Evolutionary conservation across 176 grass and related monocot species (phyloP), one percentile per base, ranked within the genome.

Genomic region (Echinochloa phyllopogon): DNA sequence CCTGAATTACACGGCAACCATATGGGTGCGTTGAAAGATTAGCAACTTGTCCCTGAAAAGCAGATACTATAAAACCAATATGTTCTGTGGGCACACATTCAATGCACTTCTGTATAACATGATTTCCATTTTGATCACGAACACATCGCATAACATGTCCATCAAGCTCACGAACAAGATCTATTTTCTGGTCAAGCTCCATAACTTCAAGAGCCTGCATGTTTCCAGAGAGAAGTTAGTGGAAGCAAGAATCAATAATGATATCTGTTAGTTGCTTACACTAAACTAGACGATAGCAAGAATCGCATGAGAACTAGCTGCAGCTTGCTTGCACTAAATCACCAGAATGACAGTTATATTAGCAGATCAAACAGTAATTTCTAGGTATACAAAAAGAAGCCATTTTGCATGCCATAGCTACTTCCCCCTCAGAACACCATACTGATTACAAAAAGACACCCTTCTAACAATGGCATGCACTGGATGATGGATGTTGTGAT

Each of bases 51-150:
- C 94, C 94, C 87, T 33, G 86, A 84, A 99, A 99, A 80, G 97
- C 88, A 47, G 86, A 96, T 73, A 99, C 80, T 43, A 99, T 82
- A 57, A 96, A 99, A 29, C 83, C 88, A 81, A 99, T 94, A 88
- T 94, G 91, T 81, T 92, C 88, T 27, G 79, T 90, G 25, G 97
- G 97, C 4, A 99, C 88, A 86, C 97, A 91, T 61, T 99, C 97
- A 71, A 99, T 96, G 88, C 97, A 99, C 88, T 96, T 99, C 75
- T 99, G 97, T 86, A 99, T 94, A 75, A 99, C 97, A 24, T 99
- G 97, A 77, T 99, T 99, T 58, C 97, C 97, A 58, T 99, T 99
- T 72, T 99, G 97, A 85, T 99, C 97, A 78, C 92, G 87, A 48
- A 99, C 97, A 86, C 97, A 99, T 73, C 92, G 86, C 92, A 99